phyloP scores from a whole-genome alignment of 2,329 filamentous ascomycete genomes.

The Penicillium brevicompactum region DNA sequence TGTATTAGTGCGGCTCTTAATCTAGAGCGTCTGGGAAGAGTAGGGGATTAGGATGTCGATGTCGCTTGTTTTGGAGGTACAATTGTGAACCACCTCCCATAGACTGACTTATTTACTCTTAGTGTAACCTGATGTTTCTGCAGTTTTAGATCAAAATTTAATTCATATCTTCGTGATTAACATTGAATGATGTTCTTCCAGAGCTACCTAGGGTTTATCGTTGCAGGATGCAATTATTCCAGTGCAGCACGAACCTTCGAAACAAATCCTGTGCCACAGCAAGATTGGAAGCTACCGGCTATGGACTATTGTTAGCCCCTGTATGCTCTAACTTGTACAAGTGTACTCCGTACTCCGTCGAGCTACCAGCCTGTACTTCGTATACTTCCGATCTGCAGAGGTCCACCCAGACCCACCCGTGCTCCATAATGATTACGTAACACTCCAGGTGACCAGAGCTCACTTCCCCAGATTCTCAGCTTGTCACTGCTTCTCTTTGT shows the following conservation, averaged over 20 bases:
- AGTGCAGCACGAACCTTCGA: no score
- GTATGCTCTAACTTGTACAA: no score
- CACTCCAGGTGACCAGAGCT: neutral
- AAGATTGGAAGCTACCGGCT: no score
- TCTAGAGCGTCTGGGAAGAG: slow-evolving; percentile 54
- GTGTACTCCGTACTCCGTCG: no score
- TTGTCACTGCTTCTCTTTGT: neutral
- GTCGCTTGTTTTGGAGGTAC: neutral
- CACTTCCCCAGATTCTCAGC: slow-evolving; percentile 8
- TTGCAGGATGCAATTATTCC: no score
- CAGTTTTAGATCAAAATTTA: slow-evolving; percentile 1
- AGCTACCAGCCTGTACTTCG: no score
- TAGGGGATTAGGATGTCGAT: neutral
- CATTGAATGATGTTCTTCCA: no score
- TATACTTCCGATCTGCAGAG: no score
- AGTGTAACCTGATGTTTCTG: neutral
- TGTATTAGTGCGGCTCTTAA: slow-evolving; percentile 79
- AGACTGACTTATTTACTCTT: slow-evolving; percentile 5
- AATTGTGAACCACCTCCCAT: neutral
- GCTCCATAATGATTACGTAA: neutral
- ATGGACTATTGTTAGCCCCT: no score
- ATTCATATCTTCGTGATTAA: neutral
- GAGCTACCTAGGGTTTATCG: neutral
- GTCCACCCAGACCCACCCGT: no score
- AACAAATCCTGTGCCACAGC: no score